Conservation (phyloP, 768 basidiomycete genomes). For the Serendipita sp. region DNA sequence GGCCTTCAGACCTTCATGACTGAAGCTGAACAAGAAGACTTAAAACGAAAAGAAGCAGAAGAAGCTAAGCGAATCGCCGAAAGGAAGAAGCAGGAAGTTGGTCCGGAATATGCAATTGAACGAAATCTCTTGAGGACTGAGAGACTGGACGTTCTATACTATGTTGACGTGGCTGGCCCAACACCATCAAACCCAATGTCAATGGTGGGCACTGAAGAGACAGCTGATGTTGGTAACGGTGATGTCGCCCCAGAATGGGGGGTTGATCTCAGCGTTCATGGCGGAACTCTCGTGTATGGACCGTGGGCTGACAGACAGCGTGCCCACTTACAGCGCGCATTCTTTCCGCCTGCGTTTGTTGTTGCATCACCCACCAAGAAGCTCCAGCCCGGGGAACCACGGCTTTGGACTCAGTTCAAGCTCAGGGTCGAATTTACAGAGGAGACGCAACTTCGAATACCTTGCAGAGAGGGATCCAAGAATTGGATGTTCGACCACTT, state of each 20-base stretch:
- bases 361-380: slow-evolving; percentile 38
- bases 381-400: slow-evolving; percentile 45
- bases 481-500: slow-evolving; percentile 87
- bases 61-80: neutral
- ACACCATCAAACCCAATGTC: slow-evolving; percentile 31
- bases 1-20: slow-evolving; percentile 26
- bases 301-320: slow-evolving; percentile 96
- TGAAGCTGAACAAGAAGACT: slow-evolving; percentile 11
- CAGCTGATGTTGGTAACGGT: slow-evolving; percentile 64
- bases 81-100: slow-evolving; percentile 7
- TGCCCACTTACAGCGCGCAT: slow-evolving; percentile 56
- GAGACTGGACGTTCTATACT: slow-evolving; percentile 67
- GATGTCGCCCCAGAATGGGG: slow-evolving; percentile 89
- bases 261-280: slow-evolving; percentile 63
- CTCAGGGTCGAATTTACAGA: slow-evolving; percentile 69
- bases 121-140: slow-evolving; percentile 67
- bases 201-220: neutral
- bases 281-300: slow-evolving; percentile 68
- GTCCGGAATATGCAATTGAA: slow-evolving; percentile 71
- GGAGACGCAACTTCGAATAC: slow-evolving; percentile 63
- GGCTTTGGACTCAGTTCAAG: slow-evolving; percentile 70
- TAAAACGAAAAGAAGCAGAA: slow-evolving; percentile 7
- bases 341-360: slow-evolving; percentile 71
- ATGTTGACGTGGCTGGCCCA: slow-evolving; percentile 66
- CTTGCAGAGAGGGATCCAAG: slow-evolving; percentile 85